A percentile compares a stretch with the other conserved stretches of the same genome.
These are phyloP conservation scores for Wakefieldia striispora DNA, from an alignment of 768 basidiomycete genomes.

Conservation along the genomic window DNA sequence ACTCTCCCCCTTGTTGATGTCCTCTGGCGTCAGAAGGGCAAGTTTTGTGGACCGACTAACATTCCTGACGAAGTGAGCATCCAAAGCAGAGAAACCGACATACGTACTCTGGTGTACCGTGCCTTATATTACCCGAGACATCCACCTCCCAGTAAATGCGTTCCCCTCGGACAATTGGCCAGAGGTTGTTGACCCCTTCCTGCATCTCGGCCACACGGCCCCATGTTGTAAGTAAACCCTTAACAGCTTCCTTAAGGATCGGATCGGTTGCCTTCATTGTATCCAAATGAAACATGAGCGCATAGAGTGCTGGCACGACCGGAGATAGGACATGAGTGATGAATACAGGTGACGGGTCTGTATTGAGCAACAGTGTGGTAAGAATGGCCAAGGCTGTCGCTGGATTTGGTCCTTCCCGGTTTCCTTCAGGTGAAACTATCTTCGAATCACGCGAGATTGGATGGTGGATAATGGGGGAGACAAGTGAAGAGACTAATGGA, in stretches of 20 bases:
- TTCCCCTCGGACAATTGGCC: conserved; percentile 54
- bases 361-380: conserved; percentile 61
- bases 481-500: conserved; percentile 25
- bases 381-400: conserved; percentile 49
- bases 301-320: conserved; percentile 64
- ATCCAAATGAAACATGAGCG: conserved; percentile 55
- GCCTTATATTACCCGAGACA: conserved; percentile 49
- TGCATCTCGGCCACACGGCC: conserved; percentile 56
- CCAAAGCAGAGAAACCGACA: conserved; percentile 20
- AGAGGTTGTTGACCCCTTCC: conserved; percentile 56
- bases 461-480: conserved; percentile 50
- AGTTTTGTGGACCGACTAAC: conserved; percentile 29
- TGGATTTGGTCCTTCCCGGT: conserved; percentile 25
- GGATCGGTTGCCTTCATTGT: conserved; percentile 62
- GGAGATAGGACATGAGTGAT: conserved; percentile 65
- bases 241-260: conserved; percentile 53
- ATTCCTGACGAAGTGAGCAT: conserved; percentile 1
- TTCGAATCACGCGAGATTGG: conserved; percentile 40
- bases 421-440: neutral
- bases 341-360: conserved; percentile 74
- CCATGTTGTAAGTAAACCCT: conserved; percentile 70
- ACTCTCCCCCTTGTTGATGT: conserved; percentile 39
- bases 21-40: conserved; percentile 52
- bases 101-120: conserved; percentile 42
- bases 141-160: conserved; percentile 56